Conservation (phyloP, 371 early-diverging fungal genomes). For the Mucor sp. region DNA sequence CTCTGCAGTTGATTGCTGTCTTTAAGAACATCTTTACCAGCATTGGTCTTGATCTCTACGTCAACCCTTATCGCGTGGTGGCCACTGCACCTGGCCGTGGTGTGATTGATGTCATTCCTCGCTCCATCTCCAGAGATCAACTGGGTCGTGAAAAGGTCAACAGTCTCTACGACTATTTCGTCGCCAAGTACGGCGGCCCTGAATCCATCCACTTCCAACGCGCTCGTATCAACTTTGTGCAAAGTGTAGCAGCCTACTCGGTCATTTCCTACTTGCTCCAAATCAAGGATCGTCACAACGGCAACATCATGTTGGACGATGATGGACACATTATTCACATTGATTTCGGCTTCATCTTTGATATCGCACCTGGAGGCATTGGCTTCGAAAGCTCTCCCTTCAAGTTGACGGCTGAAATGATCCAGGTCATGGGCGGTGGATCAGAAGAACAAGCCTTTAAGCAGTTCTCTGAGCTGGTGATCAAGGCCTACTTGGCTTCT, state of each 20-base stretch:
- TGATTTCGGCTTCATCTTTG: slow-evolving; percentile 99
- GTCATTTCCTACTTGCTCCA: slow-evolving; percentile 94
- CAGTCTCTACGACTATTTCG: slow-evolving; percentile 93
- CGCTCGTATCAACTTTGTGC: slow-evolving; percentile 95
- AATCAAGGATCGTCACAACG: slow-evolving; percentile 99
- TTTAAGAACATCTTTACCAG: slow-evolving; percentile 96
- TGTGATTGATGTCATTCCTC: slow-evolving; percentile 98
- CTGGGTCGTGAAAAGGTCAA: slow-evolving; percentile 99
- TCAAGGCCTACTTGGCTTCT: slow-evolving; percentile 91
- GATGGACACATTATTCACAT: slow-evolving; percentile 98
- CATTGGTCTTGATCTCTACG: slow-evolving; percentile 92
- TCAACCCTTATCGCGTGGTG: slow-evolving; percentile 98
- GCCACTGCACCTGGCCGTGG: slow-evolving; percentile 98
- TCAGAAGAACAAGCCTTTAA: slow-evolving; percentile 82
- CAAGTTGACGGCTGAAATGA: slow-evolving; percentile 98
- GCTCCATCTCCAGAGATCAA: slow-evolving; percentile 97
- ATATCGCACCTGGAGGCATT: slow-evolving; percentile 98
- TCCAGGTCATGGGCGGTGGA: slow-evolving; percentile 94
- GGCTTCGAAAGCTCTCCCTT: slow-evolving; percentile 97
- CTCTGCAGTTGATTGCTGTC: slow-evolving; percentile 97
- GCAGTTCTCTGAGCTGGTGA: slow-evolving; percentile 88
- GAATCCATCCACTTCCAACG: slow-evolving; percentile 91
- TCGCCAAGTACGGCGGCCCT: slow-evolving; percentile 91
- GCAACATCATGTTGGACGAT: slow-evolving; percentile 99
- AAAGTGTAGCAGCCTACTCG: slow-evolving; percentile 98